Base-by-base conservation (phyloP, 805 yeast species). In the Cyberlindnera xylosilytica region DNA sequence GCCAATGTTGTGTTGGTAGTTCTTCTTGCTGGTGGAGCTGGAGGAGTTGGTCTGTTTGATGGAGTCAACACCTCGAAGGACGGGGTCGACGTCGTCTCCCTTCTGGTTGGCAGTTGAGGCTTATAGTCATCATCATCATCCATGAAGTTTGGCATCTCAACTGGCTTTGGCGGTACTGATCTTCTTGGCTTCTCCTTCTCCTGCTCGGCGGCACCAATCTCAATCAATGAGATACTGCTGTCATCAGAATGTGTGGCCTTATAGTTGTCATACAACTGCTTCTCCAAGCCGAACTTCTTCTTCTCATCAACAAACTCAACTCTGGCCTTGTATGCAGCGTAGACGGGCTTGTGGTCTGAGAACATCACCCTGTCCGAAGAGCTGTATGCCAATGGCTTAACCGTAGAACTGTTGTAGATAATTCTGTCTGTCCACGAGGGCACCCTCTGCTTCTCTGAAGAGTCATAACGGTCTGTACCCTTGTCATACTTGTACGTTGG, bases 361-460 rank as follows among this genome's bases (percentile, higher is more conserved):
- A 82, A 72, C 44, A 58, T 58, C 34, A 91, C 62, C 51, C 40
- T 17, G 19, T 79, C 78, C 1, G 81, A 79, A 37, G 84, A 77
- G 42, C 81, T 77, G 60, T 93, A 93, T 39, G 80, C 79, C 49
- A 81, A 58, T 36, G 87, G 93, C 31, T 69, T 64, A 32, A 89
- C 36, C 1, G 31, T 20, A 5, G 36, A 10, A 18, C 42, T 37
- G 35, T 38, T 40, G 34, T 44, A 44, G 54, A 17, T 65, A 43
- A 87, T 83, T 57, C 99, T 72, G 62, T 93, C 99, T 3, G 98
- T 90, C 99, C 99, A 93, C 0, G 99, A 95, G 1, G 99, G 99
- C 11, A 87, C 81, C 48, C 99, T 76, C 62, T 81, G 82, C 63
- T 93, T 93, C 56, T 91, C 98, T 31, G 95, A 82, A 0, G 95